phyloP scores from a whole-genome alignment of 805 yeast species.

The Phaffomyces opuntiae region DNA sequence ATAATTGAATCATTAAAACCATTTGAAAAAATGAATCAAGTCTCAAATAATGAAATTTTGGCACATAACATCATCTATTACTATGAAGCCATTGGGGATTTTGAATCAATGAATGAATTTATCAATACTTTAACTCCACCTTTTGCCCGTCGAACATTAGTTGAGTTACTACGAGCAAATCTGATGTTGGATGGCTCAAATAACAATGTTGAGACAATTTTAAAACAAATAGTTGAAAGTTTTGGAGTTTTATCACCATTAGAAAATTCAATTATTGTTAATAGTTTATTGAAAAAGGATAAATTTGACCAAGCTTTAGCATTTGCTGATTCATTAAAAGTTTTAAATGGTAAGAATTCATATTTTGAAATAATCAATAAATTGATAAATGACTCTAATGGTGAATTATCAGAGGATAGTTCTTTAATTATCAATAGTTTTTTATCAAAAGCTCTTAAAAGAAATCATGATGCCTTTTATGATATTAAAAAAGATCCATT shows the following conservation, averaged over 20 bases:
- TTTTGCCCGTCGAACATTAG: conserved; percentile 11
- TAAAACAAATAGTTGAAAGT: conserved; percentile 12
- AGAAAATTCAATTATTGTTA: conserved; percentile 17
- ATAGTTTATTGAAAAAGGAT: conserved; percentile 12
- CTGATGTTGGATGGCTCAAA: conserved; percentile 13
- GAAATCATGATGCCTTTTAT: neutral
- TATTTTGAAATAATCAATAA: conserved; percentile 11
- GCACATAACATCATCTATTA: conserved; percentile 11
- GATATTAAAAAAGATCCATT: conserved; percentile 7
- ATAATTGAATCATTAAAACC: conserved; percentile 14
- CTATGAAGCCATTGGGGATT: conserved; percentile 5
- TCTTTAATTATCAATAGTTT: conserved; percentile 12
- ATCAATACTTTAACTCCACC: conserved; percentile 10
- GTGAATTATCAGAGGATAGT: conserved; percentile 9
- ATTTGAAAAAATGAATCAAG: conserved; percentile 7
- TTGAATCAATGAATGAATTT: conserved; percentile 11
- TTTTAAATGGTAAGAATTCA: neutral
- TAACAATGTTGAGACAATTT: conserved; percentile 13
- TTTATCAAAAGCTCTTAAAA: conserved; percentile 5
- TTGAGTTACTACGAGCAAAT: conserved; percentile 12
- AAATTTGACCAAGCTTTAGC: conserved; percentile 4
- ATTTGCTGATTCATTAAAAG: conserved; percentile 3
- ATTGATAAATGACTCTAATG: conserved; percentile 5
- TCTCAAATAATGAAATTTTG: conserved; percentile 2
- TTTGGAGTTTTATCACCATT: conserved; percentile 9